Conservation (phyloP, 805 yeast genomes). For the Saturnispora mendoncae region DNA sequence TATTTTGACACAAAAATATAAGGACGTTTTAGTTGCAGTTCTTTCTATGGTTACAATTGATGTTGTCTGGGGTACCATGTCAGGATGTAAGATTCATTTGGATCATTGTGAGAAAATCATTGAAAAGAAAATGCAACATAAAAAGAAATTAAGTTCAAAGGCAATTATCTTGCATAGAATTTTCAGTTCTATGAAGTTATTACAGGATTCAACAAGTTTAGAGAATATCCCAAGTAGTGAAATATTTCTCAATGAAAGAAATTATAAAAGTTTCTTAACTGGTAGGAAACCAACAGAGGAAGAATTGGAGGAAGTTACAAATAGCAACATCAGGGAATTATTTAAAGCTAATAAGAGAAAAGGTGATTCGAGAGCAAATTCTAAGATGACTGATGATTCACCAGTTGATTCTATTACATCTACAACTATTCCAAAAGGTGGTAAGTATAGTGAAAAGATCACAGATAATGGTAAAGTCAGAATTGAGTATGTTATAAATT, state of each 20-base stretch:
- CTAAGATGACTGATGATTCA: slow-evolving; percentile 3
- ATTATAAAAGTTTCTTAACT: slow-evolving; percentile 27
- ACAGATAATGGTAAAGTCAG: slow-evolving; percentile 40
- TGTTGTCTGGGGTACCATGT: slow-evolving; percentile 86
- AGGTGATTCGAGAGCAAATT: slow-evolving; percentile 6
- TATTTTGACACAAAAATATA: slow-evolving; percentile 56
- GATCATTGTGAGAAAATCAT: slow-evolving; percentile 71
- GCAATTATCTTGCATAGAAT: slow-evolving; percentile 73
- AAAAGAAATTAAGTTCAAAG: slow-evolving; percentile 62
- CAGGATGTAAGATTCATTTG: slow-evolving; percentile 69
- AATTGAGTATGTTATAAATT: slow-evolving; percentile 35
- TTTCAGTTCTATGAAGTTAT: slow-evolving; percentile 61
- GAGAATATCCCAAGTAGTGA: slow-evolving; percentile 29
- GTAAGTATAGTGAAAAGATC: slow-evolving; percentile 35
- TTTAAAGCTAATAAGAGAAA: slow-evolving; percentile 16
- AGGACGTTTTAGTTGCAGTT: slow-evolving; percentile 75
- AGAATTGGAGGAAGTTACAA: slow-evolving; percentile 20
- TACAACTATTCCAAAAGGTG: slow-evolving; percentile 15
- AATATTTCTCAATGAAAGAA: slow-evolving; percentile 29
- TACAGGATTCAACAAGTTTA: slow-evolving; percentile 67
- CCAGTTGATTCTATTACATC: not conserved
- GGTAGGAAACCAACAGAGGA: slow-evolving; percentile 24
- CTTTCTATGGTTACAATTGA: slow-evolving; percentile 83
- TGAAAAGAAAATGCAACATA: slow-evolving; percentile 53
- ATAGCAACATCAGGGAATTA: slow-evolving; percentile 20